These are phyloP conservation scores for Trametes punicea DNA, from an alignment of 768 basidiomycete species.

Conservation along the genomic window DNA sequence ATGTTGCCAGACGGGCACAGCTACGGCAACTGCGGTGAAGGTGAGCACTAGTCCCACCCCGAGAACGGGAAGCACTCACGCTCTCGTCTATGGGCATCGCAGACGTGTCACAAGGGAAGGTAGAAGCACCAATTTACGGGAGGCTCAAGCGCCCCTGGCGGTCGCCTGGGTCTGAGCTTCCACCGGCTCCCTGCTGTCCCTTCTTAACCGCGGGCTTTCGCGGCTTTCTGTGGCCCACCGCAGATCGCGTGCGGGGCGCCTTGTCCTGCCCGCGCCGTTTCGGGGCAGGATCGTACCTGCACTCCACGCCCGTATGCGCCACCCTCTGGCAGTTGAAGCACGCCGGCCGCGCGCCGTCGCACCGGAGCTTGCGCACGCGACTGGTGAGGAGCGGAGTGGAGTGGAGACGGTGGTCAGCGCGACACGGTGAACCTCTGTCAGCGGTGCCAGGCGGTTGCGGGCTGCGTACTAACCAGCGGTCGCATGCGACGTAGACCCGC, in stretches of 20 bases:
- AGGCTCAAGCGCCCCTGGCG: background rate
- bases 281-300: slow-evolving; percentile 8
- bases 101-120: background rate
- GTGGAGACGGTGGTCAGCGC: too few relatives aligned
- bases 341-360: slow-evolving; percentile 14
- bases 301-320: slow-evolving; percentile 1
- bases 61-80: too few relatives aligned
- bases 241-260: slow-evolving; percentile 16
- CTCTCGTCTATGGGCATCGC: too few relatives aligned
- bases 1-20: too few relatives aligned
- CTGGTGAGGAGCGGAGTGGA: too few relatives aligned
- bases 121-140: background rate
- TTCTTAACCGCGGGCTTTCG: slow-evolving; percentile 10
- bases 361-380: slow-evolving; percentile 18
- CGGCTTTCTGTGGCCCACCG: slow-evolving; percentile 31
- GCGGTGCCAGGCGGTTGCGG: background rate
- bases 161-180: background rate
- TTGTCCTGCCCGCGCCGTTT: slow-evolving; percentile 18
- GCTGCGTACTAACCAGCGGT: slow-evolving; percentile 17
- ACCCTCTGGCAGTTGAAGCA: slow-evolving; percentile 14
- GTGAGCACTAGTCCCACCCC: too few relatives aligned
- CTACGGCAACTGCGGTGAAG: too few relatives aligned
- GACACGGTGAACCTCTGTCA: background rate
- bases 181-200: background rate
- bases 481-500: slow-evolving; percentile 16